A percentile compares a stretch with the other conserved stretches of the same genome.
Evolutionary conservation across 2,329 filamentous ascomycete species (phyloP).

Genomic region (Trichoderma gracile): DNA sequence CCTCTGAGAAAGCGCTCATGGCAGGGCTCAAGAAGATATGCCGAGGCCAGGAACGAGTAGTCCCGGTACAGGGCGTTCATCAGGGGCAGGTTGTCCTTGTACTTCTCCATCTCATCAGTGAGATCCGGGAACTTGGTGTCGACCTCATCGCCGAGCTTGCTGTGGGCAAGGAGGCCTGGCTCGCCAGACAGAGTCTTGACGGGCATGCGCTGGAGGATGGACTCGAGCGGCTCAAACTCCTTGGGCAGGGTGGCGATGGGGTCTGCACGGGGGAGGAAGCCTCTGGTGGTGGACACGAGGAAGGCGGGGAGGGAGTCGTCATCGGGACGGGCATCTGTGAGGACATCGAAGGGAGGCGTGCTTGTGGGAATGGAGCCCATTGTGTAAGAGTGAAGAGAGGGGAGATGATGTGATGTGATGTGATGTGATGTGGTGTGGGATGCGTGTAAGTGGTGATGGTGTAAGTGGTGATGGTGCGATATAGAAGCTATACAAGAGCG

Average conservation of each 20-base stretch:
- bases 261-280: constrained; percentile 70
- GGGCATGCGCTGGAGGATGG: constrained; percentile 74
- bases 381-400: constrained; percentile 12
- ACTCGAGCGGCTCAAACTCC: constrained; percentile 72
- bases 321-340: constrained; percentile 62
- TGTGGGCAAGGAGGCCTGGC: constrained; percentile 74
- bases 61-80: constrained; percentile 89
- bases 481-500: not conserved
- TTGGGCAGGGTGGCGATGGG: constrained; percentile 65
- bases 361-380: constrained; percentile 46
- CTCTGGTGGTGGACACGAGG: constrained; percentile 74
- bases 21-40: constrained; percentile 89
- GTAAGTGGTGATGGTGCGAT: not conserved
- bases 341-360: constrained; percentile 55
- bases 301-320: constrained; percentile 69
- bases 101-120: constrained; percentile 69
- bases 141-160: constrained; percentile 73
- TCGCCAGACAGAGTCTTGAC: constrained; percentile 72
- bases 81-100: constrained; percentile 70
- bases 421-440: not conserved
- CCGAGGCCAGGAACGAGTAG: constrained; percentile 87
- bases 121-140: constrained; percentile 75
- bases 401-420: not conserved
- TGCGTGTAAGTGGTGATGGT: constrained; percentile 18
- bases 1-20: constrained; percentile 72